phyloP scores from a whole-genome alignment of 176 grass and related monocot species.

The Musa acuminata region DNA sequence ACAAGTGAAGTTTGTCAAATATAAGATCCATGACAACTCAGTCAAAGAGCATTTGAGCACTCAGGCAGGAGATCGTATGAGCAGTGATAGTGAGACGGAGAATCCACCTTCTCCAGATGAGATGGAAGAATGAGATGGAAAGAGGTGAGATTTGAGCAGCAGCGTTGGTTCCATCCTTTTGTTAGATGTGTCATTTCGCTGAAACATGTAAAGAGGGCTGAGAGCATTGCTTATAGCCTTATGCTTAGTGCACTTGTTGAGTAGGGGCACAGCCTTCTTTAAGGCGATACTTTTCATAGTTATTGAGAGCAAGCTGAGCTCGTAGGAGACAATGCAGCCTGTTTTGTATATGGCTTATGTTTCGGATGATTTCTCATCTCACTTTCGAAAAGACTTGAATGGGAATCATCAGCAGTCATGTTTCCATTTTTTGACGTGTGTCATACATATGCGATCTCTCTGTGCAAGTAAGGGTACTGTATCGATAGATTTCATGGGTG shows the following conservation, averaged over 20 bases:
- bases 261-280: not conserved
- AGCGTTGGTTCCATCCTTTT: not conserved
- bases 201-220: not conserved
- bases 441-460: no score
- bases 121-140: slow-evolving; percentile 68
- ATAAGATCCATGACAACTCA: slow-evolving; percentile 44
- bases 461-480: no score
- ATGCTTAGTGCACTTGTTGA: not conserved
- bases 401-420: no score
- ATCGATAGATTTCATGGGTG: no score
- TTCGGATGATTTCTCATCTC: no score
- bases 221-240: not conserved
- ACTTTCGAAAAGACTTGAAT: no score
- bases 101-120: slow-evolving; percentile 65
- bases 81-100: slow-evolving; percentile 82
- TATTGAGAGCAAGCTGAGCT: no score
- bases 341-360: no score
- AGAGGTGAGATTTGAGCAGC: not conserved
- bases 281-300: not conserved
- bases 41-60: slow-evolving; percentile 27
- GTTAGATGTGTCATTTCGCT: not conserved
- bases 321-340: no score
- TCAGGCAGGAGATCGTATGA: slow-evolving; percentile 22
- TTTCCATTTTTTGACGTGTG: no score
- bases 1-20: slow-evolving; percentile 56